Percentiles rank a stretch among this genome's conserved stretches.
These are phyloP conservation scores for Lentinula guzmanii DNA, from an alignment of 768 basidiomycete genomes.

Conservation along the genomic window DNA sequence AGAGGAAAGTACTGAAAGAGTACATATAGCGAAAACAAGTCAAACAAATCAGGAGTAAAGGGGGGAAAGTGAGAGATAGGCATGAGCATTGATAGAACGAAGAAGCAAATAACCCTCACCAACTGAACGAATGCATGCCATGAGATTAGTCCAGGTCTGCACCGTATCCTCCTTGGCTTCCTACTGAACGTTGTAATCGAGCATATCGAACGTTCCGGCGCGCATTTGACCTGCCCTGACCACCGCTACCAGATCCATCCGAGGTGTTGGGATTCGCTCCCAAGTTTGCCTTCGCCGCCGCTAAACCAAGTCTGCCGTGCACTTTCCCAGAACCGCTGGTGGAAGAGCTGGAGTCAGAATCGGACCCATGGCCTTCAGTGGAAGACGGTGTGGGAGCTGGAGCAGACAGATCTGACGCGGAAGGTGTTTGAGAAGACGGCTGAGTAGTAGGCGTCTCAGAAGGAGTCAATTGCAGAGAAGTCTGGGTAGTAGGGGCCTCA, in stretches of 20 bases:
- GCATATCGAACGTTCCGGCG: too few species aligned
- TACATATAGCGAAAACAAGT: too few species aligned
- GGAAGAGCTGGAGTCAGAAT: background rate
- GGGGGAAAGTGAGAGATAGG: too few species aligned
- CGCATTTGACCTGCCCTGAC: too few species aligned
- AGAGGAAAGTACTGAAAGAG: too few species aligned
- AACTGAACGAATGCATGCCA: too few species aligned
- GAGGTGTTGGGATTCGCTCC: background rate
- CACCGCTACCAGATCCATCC: background rate
- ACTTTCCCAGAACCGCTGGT: background rate
- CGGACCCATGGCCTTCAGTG: background rate
- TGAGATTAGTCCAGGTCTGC: too few species aligned
- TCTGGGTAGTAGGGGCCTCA: background rate
- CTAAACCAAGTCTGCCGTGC: background rate
- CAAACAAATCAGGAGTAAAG: too few species aligned
- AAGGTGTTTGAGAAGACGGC: background rate
- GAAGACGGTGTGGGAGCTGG: background rate
- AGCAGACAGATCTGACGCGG: background rate
- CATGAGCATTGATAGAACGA: too few species aligned
- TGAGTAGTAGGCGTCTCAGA: background rate
- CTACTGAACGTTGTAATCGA: too few species aligned
- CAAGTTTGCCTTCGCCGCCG: background rate
- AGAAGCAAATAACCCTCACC: too few species aligned
- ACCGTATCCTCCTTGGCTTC: too few species aligned
- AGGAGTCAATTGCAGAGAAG: background rate